phyloP scores from a whole-genome alignment of 2,329 filamentous ascomycete species.

The Aspergillus chevalieri region DNA sequence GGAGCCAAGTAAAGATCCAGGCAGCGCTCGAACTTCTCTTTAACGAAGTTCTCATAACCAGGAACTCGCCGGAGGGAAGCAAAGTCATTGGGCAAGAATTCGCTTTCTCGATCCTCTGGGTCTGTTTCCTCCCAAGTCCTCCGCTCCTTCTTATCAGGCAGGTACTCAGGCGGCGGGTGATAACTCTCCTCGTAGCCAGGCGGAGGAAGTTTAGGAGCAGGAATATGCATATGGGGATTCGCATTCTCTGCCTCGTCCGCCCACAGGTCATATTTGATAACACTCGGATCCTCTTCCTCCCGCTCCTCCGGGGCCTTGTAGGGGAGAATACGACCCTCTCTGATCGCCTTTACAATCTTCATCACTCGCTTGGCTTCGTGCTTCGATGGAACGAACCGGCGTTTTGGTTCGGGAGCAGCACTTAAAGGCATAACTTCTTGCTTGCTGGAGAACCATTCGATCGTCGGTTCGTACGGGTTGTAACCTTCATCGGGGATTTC shows the following conservation, averaged over 20 bases:
- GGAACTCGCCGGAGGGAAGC: constrained; percentile 84
- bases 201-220: constrained; percentile 86
- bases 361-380: constrained; percentile 94
- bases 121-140: constrained; percentile 79
- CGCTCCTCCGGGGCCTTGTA: constrained; percentile 72
- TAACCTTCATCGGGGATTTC: constrained; percentile 83
- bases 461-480: constrained; percentile 86
- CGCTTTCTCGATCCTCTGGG: constrained; percentile 82
- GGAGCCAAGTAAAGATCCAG: constrained; percentile 93
- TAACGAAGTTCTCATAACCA: constrained; percentile 81
- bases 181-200: constrained; percentile 95
- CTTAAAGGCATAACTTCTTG: constrained; percentile 92
- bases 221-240: constrained; percentile 87
- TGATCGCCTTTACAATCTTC: constrained; percentile 94
- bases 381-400: constrained; percentile 91
- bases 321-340: constrained; percentile 86
- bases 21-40: constrained; percentile 93
- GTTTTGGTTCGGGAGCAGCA: constrained; percentile 89
- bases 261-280: constrained; percentile 84
- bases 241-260: constrained; percentile 78
- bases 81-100: constrained; percentile 78
- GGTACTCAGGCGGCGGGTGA: constrained; percentile 89
- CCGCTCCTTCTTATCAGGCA: constrained; percentile 78
- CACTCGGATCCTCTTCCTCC: constrained; percentile 65
- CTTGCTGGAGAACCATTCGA: constrained; percentile 89